Evolutionary conservation across 768 basidiomycete species (phyloP).

Genomic region (Boletus vermiculosoides): DNA sequence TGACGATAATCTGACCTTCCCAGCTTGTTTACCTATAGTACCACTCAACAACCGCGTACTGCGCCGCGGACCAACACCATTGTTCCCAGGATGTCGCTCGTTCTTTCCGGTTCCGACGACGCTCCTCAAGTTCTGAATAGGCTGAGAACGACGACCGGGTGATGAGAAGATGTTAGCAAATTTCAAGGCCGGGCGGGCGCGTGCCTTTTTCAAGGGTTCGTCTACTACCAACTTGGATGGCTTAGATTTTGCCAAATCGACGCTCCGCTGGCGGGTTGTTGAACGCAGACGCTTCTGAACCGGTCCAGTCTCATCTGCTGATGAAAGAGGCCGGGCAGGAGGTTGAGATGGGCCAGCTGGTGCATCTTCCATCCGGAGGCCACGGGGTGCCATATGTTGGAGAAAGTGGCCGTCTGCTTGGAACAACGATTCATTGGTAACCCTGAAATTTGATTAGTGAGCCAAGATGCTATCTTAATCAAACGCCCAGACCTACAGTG

Average conservation of each 20-base stretch:
- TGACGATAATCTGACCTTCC: slow-evolving; percentile 49
- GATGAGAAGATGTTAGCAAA: slow-evolving; percentile 89
- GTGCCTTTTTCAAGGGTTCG: slow-evolving; percentile 86
- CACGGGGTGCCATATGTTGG: slow-evolving; percentile 43
- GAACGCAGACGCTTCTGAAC: slow-evolving; percentile 74
- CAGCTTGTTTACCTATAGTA: slow-evolving; percentile 47
- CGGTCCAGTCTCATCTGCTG: slow-evolving; percentile 79
- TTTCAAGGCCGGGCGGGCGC: slow-evolving; percentile 84
- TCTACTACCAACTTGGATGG: slow-evolving; percentile 60
- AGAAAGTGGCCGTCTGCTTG: slow-evolving; percentile 59
- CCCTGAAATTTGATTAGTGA: slow-evolving; percentile 37
- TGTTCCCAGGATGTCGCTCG: slow-evolving; percentile 43
- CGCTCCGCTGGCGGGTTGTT: slow-evolving; percentile 52
- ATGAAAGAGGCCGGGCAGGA: slow-evolving; percentile 68
- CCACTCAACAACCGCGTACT: slow-evolving; percentile 72
- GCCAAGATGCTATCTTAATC: not conserved
- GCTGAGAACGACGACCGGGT: slow-evolving; percentile 76
- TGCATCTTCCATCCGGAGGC: slow-evolving; percentile 40
- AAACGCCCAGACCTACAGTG: slow-evolving; percentile 45
- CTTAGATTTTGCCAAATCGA: slow-evolving; percentile 51
- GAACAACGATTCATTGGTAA: slow-evolving; percentile 54
- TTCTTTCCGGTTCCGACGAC: slow-evolving; percentile 50
- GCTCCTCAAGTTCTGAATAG: slow-evolving; percentile 62
- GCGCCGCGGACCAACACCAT: slow-evolving; percentile 57
- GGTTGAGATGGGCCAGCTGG: slow-evolving; percentile 45